Base-by-base conservation (phyloP, 768 basidiomycete species). In the Cubamyces sp. region DNA sequence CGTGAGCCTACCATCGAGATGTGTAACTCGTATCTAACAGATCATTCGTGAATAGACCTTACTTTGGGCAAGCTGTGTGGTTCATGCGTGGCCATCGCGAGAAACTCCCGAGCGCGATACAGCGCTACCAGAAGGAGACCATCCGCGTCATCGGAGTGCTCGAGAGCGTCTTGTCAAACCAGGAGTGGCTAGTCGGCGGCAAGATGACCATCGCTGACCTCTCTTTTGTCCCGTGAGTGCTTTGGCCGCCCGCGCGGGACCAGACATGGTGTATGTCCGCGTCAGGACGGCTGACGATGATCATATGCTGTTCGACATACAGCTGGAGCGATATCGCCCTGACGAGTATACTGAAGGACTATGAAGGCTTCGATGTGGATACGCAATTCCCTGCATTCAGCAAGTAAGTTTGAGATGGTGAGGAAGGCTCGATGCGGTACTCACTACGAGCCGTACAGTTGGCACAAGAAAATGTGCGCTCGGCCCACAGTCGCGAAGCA, bases 51-150 rank as follows among this genome's bases (percentile, higher is more conserved):
- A 15, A 14, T 23, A 66, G 71, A 54, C 69, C 71, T 23, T 72
- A 72, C 66, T 72, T 67, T 51, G 71, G 69, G 21, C 71, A 72
- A 64, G 63, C 61, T 6, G 45, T 57, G 19, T 73, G 70, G 71
- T 73, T 74, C 69, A 42, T 50, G 55, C 18, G 48, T 5, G 68
- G 52, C 64, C 71, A 71, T 57, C 59, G 65, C 6, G 73, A 74
- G 68, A 67, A 71, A 61, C 28, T 71, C 41, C 72, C 68, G n/a
- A 64, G 61, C 60, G 72, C 71, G 40, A 56, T 71, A 37, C 68
- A 71, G 60, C 68, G 73, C 18, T 74, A 74, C 68, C 57, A 66
- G 46, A 69, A 70, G 41, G 73, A 74, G 70, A 64, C 65, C 8
- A 28, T 43, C n/a, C 70, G 73, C 6, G 71, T 74, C 4, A 46